A percentile compares a stretch with the other conserved stretches of the same genome.
These are phyloP conservation scores for Fraxinus nigra DNA, from an alignment of 305 asterid genomes.

Conservation along the genomic window DNA sequence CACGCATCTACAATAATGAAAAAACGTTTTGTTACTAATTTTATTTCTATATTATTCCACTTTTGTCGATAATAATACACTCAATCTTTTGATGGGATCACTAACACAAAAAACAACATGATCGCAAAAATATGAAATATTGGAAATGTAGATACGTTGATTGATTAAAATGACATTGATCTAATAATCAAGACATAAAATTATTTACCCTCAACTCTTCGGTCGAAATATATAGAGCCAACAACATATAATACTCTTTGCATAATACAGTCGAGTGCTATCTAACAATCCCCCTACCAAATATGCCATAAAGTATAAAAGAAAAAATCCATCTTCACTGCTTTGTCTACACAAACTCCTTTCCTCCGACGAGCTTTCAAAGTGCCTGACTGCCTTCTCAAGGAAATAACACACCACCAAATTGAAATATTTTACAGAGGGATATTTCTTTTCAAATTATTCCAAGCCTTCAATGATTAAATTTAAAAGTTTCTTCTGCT, in stretches of 20 bases:
- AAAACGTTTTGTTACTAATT: background rate
- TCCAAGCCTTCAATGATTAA: background rate
- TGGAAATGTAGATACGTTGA: background rate
- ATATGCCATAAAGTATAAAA: background rate
- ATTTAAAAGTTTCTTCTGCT: slow-evolving; percentile 41
- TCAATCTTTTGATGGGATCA: background rate
- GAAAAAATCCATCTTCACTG: slow-evolving; percentile 16
- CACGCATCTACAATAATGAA: background rate
- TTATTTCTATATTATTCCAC: background rate
- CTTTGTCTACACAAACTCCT: slow-evolving; percentile 25
- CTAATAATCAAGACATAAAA: background rate
- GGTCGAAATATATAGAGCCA: no score
- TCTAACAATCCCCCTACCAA: background rate
- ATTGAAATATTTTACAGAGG: slow-evolving; percentile 4
- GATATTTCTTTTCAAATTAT: background rate
- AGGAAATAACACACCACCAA: slow-evolving; percentile 6
- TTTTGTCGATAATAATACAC: background rate
- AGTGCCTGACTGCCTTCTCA: slow-evolving; percentile 4
- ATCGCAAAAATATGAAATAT: background rate
- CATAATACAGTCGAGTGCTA: background rate
- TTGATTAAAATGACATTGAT: background rate
- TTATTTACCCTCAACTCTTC: background rate
- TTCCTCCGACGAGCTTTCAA: slow-evolving; percentile 4
- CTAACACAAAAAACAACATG: background rate
- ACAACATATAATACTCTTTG: no score